Evolutionary conservation across 371 early-diverging fungal genomes (phyloP).

Genomic region (Parasitella parasitica): DNA sequence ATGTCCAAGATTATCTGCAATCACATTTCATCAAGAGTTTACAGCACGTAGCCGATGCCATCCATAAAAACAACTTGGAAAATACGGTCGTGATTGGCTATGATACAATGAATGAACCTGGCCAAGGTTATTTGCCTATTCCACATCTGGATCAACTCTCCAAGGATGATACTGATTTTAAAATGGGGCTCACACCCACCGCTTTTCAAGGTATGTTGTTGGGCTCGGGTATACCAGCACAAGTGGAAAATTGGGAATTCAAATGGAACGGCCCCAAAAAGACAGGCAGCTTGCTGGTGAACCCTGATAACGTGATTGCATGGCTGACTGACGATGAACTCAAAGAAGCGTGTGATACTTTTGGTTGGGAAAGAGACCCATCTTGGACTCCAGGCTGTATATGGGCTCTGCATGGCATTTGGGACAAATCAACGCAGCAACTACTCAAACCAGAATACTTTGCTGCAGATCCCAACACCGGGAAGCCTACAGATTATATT

Average conservation of each 20-base stretch:
- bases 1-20: conserved; percentile 60
- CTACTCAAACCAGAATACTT: conserved; percentile 60
- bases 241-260: conserved; percentile 60
- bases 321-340: conserved; percentile 51
- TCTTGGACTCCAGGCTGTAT: conserved; percentile 59
- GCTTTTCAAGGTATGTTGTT: conserved; percentile 63
- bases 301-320: conserved; percentile 50
- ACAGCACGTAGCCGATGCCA: conserved; percentile 48
- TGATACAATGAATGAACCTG: conserved; percentile 79
- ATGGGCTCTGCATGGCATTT: conserved; percentile 71
- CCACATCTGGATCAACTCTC: conserved; percentile 49
- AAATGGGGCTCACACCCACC: conserved; percentile 65
- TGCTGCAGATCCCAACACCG: conserved; percentile 44
- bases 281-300: conserved; percentile 37
- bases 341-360: not conserved
- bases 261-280: conserved; percentile 61
- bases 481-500: conserved; percentile 40
- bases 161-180: conserved; percentile 49
- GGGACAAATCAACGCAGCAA: conserved; percentile 45
- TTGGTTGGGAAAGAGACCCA: conserved; percentile 12
- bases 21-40: conserved; percentile 51
- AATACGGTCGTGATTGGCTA: conserved; percentile 69
- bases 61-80: conserved; percentile 46
- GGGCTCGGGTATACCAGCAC: conserved; percentile 55
- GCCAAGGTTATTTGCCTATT: conserved; percentile 59